phyloP scores from a whole-genome alignment of 1,284 basidiomycete species.

The Polyporus tsugae region DNA sequence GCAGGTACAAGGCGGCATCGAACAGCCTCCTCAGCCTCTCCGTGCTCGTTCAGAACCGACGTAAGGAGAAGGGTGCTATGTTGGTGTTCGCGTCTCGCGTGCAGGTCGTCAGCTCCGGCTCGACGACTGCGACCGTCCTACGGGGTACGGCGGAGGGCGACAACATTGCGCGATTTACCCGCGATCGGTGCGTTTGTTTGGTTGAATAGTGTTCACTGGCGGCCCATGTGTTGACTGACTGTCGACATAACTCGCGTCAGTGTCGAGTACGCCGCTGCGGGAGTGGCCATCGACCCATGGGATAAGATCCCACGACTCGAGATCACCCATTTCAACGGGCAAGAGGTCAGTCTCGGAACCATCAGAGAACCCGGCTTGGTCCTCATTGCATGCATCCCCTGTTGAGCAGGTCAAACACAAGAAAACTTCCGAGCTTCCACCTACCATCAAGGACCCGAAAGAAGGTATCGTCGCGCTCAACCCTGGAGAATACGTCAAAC shows the following conservation, averaged over 20 bases:
- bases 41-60: constrained; percentile 29
- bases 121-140: constrained; percentile 6
- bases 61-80: constrained; percentile 21
- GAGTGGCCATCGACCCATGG: constrained; percentile 24
- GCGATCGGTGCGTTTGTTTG: constrained; percentile 5
- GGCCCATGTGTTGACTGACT: background rate
- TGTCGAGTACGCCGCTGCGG: constrained; percentile 10
- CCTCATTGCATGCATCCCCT: background rate
- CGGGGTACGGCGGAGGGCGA: constrained; percentile 15
- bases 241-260: background rate
- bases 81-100: constrained; percentile 20
- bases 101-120: constrained; percentile 21
- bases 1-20: constrained; percentile 19
- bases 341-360: constrained; percentile 11
- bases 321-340: constrained; percentile 16
- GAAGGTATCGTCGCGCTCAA: constrained; percentile 17
- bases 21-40: constrained; percentile 18
- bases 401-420: constrained; percentile 9
- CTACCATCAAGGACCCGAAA: constrained; percentile 13
- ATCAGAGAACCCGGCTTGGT: background rate
- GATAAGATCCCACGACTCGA: constrained; percentile 18
- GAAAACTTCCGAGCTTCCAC: background rate
- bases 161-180: constrained; percentile 14
- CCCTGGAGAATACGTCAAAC: constrained; percentile 19
- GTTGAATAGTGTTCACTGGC: background rate